phyloP scores from a whole-genome alignment of 139 green algal species.

The Edaphochlamys debaryana region DNA sequence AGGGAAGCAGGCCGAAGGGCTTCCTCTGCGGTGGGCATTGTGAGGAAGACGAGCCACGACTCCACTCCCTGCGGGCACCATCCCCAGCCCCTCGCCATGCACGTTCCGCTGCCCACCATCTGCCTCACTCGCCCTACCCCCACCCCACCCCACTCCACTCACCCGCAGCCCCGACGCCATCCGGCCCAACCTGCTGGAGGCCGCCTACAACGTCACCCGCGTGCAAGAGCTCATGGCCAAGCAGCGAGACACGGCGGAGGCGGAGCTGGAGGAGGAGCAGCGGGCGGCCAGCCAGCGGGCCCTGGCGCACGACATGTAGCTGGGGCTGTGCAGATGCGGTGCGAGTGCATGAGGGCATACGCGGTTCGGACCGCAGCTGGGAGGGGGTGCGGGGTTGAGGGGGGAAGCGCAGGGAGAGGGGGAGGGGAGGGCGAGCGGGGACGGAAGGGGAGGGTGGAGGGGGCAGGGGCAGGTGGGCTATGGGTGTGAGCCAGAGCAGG shows the following conservation, averaged over 20 bases:
- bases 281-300: conserved; percentile 8
- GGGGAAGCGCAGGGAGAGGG: too few relatives aligned
- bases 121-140: background rate
- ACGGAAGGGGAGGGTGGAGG: too few relatives aligned
- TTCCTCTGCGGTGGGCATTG: too few relatives aligned
- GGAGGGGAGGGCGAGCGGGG: too few relatives aligned
- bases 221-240: conserved; percentile 27
- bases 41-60: background rate
- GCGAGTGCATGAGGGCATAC: too few relatives aligned
- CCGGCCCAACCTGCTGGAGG: conserved; percentile 36
- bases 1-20: too few relatives aligned
- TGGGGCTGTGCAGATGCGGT: too few relatives aligned
- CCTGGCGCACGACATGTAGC: background rate
- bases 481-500: too few relatives aligned
- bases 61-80: background rate
- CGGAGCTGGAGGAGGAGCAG: conserved; percentile 10
- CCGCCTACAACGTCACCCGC: conserved; percentile 23
- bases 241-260: conserved; percentile 10
- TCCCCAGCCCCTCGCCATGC: background rate
- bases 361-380: too few relatives aligned
- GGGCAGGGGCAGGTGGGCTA: too few relatives aligned
- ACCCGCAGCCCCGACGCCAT: background rate
- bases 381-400: too few relatives aligned
- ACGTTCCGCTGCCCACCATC: background rate
- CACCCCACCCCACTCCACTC: background rate